phyloP scores from a whole-genome alignment of 73 alveolate species.

The Paramecium caudatum region DNA sequence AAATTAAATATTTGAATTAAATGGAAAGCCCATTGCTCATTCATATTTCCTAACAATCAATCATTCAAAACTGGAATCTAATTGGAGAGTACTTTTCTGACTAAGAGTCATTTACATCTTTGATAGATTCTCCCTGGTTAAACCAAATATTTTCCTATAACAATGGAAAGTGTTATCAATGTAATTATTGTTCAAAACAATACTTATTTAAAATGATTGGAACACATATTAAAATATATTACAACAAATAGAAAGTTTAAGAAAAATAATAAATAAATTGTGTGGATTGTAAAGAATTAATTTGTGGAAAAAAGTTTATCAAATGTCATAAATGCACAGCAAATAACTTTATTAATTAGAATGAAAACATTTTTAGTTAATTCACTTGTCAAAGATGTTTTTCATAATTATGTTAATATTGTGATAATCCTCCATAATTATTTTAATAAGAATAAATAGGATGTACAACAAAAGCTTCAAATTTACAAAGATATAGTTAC shows the following conservation, averaged over 20 bases:
- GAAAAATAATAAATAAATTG: not conserved
- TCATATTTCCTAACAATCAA: too few relatives aligned
- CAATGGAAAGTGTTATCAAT: not conserved
- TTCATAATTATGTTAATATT: not conserved
- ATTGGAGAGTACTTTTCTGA: not conserved
- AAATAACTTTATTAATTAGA: not conserved
- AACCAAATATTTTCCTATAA: not conserved
- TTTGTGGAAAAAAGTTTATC: not conserved
- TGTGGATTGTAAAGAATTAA: not conserved
- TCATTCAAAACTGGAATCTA: not conserved
- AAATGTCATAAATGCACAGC: not conserved
- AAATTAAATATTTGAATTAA: constrained; percentile 25
- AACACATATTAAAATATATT: too few relatives aligned
- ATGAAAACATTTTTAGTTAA: not conserved
- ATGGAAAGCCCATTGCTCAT: constrained; percentile 34
- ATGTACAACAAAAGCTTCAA: not conserved
- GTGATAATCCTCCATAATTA: not conserved
- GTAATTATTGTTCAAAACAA: not conserved
- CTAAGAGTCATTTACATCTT: not conserved
- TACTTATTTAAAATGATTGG: too few relatives aligned
- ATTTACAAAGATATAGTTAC: constrained; percentile 1
- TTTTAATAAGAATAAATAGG: not conserved
- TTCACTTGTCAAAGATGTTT: not conserved
- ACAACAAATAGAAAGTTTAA: too few relatives aligned
- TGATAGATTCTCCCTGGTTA: not conserved